Evolutionary conservation across 805 yeast species (phyloP), one percentile per base, ranked within the genome.

Genomic region (Hanseniaspora guilliermondii): DNA sequence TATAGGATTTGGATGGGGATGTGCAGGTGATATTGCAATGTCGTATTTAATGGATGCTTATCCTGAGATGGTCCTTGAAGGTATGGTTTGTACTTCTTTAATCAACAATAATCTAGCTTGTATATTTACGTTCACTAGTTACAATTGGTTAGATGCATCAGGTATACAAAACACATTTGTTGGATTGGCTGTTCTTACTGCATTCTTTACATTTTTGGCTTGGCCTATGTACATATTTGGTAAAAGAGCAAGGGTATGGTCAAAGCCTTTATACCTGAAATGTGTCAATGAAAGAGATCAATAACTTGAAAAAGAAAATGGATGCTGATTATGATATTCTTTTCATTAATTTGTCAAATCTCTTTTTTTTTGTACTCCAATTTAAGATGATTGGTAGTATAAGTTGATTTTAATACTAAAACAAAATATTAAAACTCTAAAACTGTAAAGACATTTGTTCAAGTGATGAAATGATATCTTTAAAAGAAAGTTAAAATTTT

Each of bases 11-110:
- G 82, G 85, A 0, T 81, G 80, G 70, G 86, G 85, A 62, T 77
- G 83, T 52, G 76, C 83, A 14, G 86, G 86, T 62, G 87, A 83
- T 63, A 77, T 80, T 49, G 80, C 84, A 35, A 76, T 82, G 79
- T 73, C 79, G 0, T 81, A 81, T 56, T 68, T 79, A 57, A 80
- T 81, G 84, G 83, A 79, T 58, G 71, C 80, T 6, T 82, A 81
- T 58, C 85, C 86, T 1, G 85, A 79, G 44, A 76, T 81, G 76
- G 79, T 81, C 55, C 69, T 81, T 59, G 85, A 81, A 66, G 82
- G 83, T 60, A 80, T 82, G 85, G 80, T 80, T 24, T 84, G 85
- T 55, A 84, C 82, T 30, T 69, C 73, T 22, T 74, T 80, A 53
- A 80, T 82, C 61, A 81, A 81, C 65, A 82, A 82, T 65, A 70